phyloP scores from a whole-genome alignment of 1,284 basidiomycete species.

The Hymenochaete sp. region DNA sequence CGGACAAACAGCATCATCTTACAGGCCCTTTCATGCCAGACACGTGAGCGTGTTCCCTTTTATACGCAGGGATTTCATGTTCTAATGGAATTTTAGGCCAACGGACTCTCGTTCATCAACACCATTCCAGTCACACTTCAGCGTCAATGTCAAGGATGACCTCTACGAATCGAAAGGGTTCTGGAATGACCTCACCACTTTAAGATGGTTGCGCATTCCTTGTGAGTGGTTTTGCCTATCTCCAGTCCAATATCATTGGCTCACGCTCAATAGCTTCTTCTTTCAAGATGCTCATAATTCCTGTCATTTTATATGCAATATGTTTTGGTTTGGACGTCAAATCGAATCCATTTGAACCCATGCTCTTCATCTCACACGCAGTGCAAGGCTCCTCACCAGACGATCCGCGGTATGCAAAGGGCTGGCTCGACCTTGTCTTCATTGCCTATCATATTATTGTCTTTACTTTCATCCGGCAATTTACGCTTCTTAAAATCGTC shows the following conservation, averaged over 20 bases:
- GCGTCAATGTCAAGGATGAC: slow-evolving; percentile 7
- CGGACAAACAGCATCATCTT: slow-evolving; percentile 49
- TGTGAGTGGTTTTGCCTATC: slow-evolving; percentile 34
- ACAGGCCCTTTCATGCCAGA: slow-evolving; percentile 52
- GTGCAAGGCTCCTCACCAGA: slow-evolving; percentile 44
- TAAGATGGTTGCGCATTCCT: slow-evolving; percentile 71
- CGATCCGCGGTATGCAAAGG: slow-evolving; percentile 68
- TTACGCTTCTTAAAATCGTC: slow-evolving; percentile 62
- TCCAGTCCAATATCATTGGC: slow-evolving; percentile 2
- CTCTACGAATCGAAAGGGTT: slow-evolving; percentile 18
- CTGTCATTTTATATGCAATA: slow-evolving; percentile 63
- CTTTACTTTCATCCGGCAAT: slow-evolving; percentile 86
- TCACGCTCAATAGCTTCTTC: slow-evolving; percentile 50
- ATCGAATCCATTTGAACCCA: slow-evolving; percentile 66
- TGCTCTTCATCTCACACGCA: slow-evolving; percentile 73
- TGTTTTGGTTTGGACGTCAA: slow-evolving; percentile 55
- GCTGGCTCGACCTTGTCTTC: slow-evolving; percentile 75
- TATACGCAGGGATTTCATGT: not conserved
- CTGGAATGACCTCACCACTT: slow-evolving; percentile 31
- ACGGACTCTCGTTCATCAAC: slow-evolving; percentile 11
- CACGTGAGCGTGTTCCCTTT: slow-evolving; percentile 36
- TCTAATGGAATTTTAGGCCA: slow-evolving; percentile 3
- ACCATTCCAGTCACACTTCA: slow-evolving; percentile 6
- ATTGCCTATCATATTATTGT: slow-evolving; percentile 84
- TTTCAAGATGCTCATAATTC: slow-evolving; percentile 65